Conservation (phyloP, 164 flowering plant genomes). For the Hamamelis virginiana region DNA sequence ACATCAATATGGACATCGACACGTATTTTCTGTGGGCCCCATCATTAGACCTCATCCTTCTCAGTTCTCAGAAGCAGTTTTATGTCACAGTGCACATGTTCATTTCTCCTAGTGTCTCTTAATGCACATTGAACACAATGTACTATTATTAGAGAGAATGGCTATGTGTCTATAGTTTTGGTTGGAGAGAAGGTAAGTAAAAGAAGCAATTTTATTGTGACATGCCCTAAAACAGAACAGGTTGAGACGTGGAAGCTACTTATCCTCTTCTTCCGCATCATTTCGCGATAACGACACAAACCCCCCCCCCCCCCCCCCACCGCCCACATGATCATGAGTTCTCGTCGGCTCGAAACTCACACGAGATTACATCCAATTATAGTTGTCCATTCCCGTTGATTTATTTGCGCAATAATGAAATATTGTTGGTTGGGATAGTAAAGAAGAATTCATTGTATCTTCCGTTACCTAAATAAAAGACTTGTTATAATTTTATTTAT, state of each 20-base stretch:
- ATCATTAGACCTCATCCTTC: too few relatives aligned
- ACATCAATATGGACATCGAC: too few relatives aligned
- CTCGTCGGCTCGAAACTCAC: background rate
- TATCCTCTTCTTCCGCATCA: background rate
- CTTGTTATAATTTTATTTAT: too few relatives aligned
- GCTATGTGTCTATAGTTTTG: background rate
- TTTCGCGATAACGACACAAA: background rate
- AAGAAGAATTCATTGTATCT: too few relatives aligned
- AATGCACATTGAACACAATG: background rate
- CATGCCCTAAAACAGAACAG: background rate
- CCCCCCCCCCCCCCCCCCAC: too few relatives aligned
- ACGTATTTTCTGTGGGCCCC: background rate
- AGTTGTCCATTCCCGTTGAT: background rate
- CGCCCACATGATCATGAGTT: too few relatives aligned
- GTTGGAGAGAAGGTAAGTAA: background rate
- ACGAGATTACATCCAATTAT: background rate
- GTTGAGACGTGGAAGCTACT: constrained; percentile 6
- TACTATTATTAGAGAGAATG: background rate
- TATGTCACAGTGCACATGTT: too few relatives aligned
- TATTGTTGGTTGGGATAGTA: too few relatives aligned
- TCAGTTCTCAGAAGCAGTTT: too few relatives aligned
- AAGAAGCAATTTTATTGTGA: background rate
- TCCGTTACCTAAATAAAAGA: too few relatives aligned
- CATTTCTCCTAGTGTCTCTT: too few relatives aligned
- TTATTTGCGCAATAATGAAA: too few relatives aligned